phyloP scores from a whole-genome alignment of 192 early-diverging fungal genomes.

The Coemansia sp. region DNA sequence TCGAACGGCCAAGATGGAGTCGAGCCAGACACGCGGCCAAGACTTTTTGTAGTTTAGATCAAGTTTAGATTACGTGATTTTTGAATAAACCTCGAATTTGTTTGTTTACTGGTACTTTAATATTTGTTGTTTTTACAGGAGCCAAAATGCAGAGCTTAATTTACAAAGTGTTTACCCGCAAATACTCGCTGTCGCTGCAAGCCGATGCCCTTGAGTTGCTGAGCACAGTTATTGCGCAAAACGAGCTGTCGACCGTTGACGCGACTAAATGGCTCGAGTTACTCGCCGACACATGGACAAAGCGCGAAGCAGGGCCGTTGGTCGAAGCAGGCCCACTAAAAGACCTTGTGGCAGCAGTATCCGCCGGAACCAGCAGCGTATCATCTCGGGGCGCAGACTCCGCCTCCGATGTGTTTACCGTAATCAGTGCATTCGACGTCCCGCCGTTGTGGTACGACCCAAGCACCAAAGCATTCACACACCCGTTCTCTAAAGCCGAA shows the following conservation, averaged over 20 bases:
- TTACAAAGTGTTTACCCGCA: constrained; percentile 73
- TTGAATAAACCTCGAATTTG: not conserved
- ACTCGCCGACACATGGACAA: constrained; percentile 69
- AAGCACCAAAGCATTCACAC: constrained; percentile 64
- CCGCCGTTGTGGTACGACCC: constrained; percentile 69
- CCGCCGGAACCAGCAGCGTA: constrained; percentile 20
- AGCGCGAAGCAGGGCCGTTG: constrained; percentile 57
- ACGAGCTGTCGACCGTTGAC: constrained; percentile 46
- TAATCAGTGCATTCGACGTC: constrained; percentile 75
- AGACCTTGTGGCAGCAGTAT: constrained; percentile 30
- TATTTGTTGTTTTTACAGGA: not conserved
- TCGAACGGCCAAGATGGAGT: constrained; percentile 89
- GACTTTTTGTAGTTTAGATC: constrained; percentile 13
- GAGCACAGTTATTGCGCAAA: constrained; percentile 57
- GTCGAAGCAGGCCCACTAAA: constrained; percentile 48
- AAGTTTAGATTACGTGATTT: not conserved
- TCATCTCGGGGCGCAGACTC: not conserved
- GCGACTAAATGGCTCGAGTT: constrained; percentile 64
- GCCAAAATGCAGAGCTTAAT: constrained; percentile 55
- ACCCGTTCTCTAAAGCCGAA: constrained; percentile 25
- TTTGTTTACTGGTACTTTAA: not conserved
- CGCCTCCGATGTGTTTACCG: constrained; percentile 29
- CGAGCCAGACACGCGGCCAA: constrained; percentile 33
- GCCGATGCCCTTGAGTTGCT: constrained; percentile 71
- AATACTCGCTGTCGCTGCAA: constrained; percentile 75